A percentile compares a stretch with the other conserved stretches of the same genome.
Conservation (phyloP, 495 filamentous ascomycete species). For the Talaromyces nanjingensis region DNA sequence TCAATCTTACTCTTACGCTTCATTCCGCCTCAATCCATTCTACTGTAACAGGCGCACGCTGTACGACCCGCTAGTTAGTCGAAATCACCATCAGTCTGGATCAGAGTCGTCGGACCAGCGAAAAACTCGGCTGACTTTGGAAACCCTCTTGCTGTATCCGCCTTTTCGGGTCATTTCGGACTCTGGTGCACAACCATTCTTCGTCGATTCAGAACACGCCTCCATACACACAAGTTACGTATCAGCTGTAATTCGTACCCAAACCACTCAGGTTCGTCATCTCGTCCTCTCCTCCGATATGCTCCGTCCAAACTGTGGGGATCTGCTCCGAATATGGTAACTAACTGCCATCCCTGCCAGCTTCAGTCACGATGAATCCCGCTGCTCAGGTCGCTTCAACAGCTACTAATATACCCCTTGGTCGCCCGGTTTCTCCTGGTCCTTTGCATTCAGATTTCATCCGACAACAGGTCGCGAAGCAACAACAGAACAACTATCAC, state of each 20-base stretch:
- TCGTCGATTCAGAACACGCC: not conserved
- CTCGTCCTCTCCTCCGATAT: not conserved
- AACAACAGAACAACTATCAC: constrained; percentile 58
- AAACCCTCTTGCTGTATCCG: not conserved
- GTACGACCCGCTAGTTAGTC: not conserved
- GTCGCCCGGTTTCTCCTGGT: constrained; percentile 39
- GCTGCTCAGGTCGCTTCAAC: constrained; percentile 31
- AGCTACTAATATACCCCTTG: constrained; percentile 32
- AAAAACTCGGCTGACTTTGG: not conserved
- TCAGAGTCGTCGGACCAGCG: not conserved
- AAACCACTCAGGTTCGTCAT: constrained; percentile 8
- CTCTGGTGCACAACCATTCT: not conserved
- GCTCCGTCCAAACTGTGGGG: constrained; percentile 7
- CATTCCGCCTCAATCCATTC: not conserved
- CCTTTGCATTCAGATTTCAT: constrained; percentile 51
- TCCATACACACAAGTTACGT: not conserved
- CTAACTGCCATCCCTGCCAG: constrained; percentile 1
- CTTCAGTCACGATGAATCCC: constrained; percentile 23
- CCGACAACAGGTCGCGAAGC: constrained; percentile 53
- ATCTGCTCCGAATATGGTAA: not conserved
- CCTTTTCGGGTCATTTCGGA: constrained; percentile 9
- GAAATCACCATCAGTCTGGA: not conserved
- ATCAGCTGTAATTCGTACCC: constrained; percentile 3
- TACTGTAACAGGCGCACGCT: not conserved
- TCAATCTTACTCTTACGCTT: not conserved